phyloP scores from a whole-genome alignment of 2,329 filamentous ascomycete species.

The Hymenoscyphus albidus region DNA sequence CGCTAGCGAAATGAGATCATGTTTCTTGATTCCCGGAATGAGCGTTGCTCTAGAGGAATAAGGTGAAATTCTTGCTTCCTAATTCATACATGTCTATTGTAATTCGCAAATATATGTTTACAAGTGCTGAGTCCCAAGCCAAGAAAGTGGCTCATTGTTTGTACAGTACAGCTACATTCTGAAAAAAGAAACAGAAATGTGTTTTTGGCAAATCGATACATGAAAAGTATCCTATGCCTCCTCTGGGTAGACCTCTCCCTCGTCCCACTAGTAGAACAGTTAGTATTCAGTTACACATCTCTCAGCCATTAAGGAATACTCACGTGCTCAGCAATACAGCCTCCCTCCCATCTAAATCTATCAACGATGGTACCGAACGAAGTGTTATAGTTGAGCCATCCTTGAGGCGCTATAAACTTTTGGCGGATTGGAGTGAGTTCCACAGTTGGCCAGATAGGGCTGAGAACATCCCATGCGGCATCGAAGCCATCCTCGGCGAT shows the following conservation, averaged over 20 bases:
- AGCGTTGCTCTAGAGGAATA: too few relatives aligned
- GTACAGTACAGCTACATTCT: not conserved
- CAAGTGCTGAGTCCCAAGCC: too few relatives aligned
- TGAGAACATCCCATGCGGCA: slow-evolving; percentile 15
- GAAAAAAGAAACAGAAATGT: not conserved
- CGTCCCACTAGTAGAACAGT: slow-evolving; percentile 13
- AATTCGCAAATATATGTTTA: too few relatives aligned
- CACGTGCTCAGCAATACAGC: slow-evolving; percentile 19
- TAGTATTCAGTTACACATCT: not conserved
- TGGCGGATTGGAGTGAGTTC: slow-evolving; percentile 8
- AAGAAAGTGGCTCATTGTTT: too few relatives aligned
- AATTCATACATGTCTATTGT: too few relatives aligned
- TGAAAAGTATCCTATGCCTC: not conserved
- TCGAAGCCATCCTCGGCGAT: slow-evolving; percentile 15
- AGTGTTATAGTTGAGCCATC: slow-evolving; percentile 15
- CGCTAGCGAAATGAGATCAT: too few relatives aligned
- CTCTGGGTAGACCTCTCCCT: slow-evolving; percentile 14
- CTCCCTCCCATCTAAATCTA: slow-evolving; percentile 17
- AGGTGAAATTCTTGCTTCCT: too few relatives aligned
- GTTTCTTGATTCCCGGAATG: too few relatives aligned
- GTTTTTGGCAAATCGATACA: not conserved
- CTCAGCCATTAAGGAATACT: slow-evolving; percentile 2
- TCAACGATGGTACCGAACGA: slow-evolving; percentile 14
- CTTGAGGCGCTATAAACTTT: slow-evolving; percentile 11
- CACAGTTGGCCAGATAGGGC: slow-evolving; percentile 10